Evolutionary conservation across 495 filamentous ascomycete species (phyloP).

Genomic region (Massariosphaeria phaeospora): DNA sequence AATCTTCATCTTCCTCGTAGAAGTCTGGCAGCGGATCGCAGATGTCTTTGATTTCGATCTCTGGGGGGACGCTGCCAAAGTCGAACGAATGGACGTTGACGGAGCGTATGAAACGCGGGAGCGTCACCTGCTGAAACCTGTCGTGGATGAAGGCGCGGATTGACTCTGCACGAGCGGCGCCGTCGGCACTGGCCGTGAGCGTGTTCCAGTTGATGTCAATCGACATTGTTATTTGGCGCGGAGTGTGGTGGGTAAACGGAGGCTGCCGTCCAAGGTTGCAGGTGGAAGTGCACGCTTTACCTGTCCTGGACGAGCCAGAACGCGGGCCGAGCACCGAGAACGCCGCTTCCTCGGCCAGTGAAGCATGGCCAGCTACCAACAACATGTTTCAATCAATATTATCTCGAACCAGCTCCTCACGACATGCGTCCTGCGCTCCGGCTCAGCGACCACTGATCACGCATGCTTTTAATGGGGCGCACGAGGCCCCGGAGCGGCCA

Average conservation of each 20-base stretch:
- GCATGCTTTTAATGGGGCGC: neutral
- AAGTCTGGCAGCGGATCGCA: constrained; percentile 94
- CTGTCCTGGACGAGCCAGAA: constrained; percentile 9
- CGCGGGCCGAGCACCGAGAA: constrained; percentile 13
- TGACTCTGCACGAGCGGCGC: constrained; percentile 69
- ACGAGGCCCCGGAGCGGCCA: neutral
- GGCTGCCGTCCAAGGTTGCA: no score
- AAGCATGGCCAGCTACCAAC: neutral
- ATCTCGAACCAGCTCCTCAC: neutral
- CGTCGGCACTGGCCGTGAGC: constrained; percentile 83
- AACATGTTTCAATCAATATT: constrained; percentile 13
- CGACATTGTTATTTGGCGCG: constrained; percentile 59
- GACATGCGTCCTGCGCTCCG: no score
- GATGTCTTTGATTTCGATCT: constrained; percentile 90
- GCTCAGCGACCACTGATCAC: constrained; percentile 6
- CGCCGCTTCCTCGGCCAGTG: neutral
- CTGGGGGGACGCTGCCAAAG: constrained; percentile 76
- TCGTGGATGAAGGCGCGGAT: constrained; percentile 93
- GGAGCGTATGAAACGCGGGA: constrained; percentile 93
- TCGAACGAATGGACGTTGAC: constrained; percentile 92
- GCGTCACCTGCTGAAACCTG: constrained; percentile 83
- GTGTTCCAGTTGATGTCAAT: constrained; percentile 95
- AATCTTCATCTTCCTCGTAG: constrained; percentile 72
- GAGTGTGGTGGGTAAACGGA: constrained; percentile 22
- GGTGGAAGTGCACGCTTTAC: neutral